Conservation (phyloP, 805 yeast species). For the Schwanniomyces vanrijiae region DNA sequence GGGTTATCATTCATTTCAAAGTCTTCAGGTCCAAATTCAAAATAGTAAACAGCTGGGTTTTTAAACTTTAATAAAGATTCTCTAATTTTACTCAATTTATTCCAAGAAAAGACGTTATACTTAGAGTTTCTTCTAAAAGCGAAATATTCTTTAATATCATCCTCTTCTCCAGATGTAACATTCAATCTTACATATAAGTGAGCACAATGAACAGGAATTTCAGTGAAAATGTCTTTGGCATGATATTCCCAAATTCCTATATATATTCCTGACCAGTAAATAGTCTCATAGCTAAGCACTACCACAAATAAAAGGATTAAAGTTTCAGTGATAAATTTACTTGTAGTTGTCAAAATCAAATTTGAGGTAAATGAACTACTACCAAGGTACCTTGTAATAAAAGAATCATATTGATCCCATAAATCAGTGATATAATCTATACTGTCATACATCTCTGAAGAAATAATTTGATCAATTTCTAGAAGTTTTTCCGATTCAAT, state of each 20-base stretch:
- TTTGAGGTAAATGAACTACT: constrained; percentile 20
- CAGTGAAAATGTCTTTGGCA: constrained; percentile 63
- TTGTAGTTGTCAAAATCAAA: constrained; percentile 22
- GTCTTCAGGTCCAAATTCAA: constrained; percentile 83
- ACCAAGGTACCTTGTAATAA: constrained; percentile 1
- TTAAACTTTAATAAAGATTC: constrained; percentile 17
- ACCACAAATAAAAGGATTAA: constrained; percentile 21
- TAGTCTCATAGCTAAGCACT: constrained; percentile 36
- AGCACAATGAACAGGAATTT: constrained; percentile 77
- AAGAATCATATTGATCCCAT: constrained; percentile 3
- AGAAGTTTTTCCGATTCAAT: not conserved
- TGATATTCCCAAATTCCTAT: constrained; percentile 48
- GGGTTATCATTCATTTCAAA: constrained; percentile 58
- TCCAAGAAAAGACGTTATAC: constrained; percentile 25
- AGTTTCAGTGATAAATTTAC: constrained; percentile 29
- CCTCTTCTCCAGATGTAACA: constrained; percentile 21
- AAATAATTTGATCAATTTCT: not conserved
- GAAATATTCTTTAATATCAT: constrained; percentile 27
- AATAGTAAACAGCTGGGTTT: constrained; percentile 52
- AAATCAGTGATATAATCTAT: not conserved
- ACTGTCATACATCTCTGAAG: not conserved
- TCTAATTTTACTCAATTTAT: constrained; percentile 14
- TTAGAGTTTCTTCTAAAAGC: constrained; percentile 22
- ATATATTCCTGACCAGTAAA: constrained; percentile 45
- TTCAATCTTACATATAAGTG: constrained; percentile 61